Evolutionary conservation across 768 basidiomycete species (phyloP).

Genomic region (Serendipita indica): DNA sequence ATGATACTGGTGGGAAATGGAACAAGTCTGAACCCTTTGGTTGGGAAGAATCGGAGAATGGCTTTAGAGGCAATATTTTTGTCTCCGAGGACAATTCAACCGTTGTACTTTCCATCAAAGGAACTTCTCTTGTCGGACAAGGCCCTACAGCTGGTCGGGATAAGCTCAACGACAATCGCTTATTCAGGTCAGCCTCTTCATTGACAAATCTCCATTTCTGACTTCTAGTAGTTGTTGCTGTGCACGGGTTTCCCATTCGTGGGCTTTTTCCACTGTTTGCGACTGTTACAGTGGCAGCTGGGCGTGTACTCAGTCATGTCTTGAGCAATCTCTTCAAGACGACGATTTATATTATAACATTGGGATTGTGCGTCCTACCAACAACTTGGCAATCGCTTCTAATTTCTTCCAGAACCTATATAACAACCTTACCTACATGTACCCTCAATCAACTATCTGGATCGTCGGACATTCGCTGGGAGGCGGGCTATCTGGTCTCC

Average conservation of each 20-base stretch:
- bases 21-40: conserved; percentile 60
- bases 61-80: conserved; percentile 86
- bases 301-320: conserved; percentile 67
- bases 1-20: conserved; percentile 60
- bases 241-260: conserved; percentile 74
- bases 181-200: conserved; percentile 48
- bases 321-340: conserved; percentile 68
- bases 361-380: conserved; percentile 48
- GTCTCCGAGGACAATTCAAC: conserved; percentile 64
- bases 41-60: conserved; percentile 48
- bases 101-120: conserved; percentile 78
- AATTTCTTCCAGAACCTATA: conserved; percentile 31
- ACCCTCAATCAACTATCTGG: conserved; percentile 47
- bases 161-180: conserved; percentile 81
- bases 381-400: not conserved
- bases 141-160: conserved; percentile 83
- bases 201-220: conserved; percentile 23
- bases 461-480: conserved; percentile 51
- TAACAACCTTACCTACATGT: conserved; percentile 41
- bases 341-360: conserved; percentile 88
- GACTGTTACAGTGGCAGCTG: conserved; percentile 60
- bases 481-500: conserved; percentile 46
- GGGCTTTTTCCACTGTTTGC: conserved; percentile 76
- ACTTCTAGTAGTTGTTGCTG: conserved; percentile 98
- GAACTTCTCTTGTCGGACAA: conserved; percentile 52